Evolutionary conservation across 495 filamentous ascomycete species (phyloP).

Genomic region (Daldinia vernicosa): DNA sequence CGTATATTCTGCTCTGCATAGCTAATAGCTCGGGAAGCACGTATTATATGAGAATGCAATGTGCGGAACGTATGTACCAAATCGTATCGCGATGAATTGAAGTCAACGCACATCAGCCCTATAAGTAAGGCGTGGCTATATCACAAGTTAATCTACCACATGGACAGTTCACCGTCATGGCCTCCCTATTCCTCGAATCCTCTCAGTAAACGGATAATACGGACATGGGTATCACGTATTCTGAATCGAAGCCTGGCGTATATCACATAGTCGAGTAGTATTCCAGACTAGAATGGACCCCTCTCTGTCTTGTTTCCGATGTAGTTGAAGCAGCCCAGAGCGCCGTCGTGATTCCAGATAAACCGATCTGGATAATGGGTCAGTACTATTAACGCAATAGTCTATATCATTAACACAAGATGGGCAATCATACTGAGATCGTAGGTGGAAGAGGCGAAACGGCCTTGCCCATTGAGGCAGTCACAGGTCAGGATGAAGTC

Average conservation of each 20-base stretch:
- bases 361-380: slow-evolving; percentile 31
- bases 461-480: slow-evolving; percentile 27
- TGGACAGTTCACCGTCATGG: neutral
- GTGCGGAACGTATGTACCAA: neutral
- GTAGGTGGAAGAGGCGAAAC: slow-evolving; percentile 21
- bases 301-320: slow-evolving; percentile 46
- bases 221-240: neutral
- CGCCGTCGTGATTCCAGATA: slow-evolving; percentile 45
- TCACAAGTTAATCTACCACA: neutral
- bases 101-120: neutral
- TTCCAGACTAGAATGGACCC: slow-evolving; percentile 37
- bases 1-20: too few relatives aligned
- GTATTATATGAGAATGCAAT: too few relatives aligned
- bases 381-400: neutral
- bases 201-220: neutral
- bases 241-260: neutral
- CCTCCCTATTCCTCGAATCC: neutral
- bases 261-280: neutral
- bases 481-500: slow-evolving; percentile 41
- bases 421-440: slow-evolving; percentile 43
- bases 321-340: slow-evolving; percentile 43
- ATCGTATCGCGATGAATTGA: neutral
- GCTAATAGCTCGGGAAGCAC: too few relatives aligned
- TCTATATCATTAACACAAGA: neutral
- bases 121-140: neutral